Base-by-base conservation (phyloP, 805 yeast genomes). In the Martiniozyma abietophila region DNA sequence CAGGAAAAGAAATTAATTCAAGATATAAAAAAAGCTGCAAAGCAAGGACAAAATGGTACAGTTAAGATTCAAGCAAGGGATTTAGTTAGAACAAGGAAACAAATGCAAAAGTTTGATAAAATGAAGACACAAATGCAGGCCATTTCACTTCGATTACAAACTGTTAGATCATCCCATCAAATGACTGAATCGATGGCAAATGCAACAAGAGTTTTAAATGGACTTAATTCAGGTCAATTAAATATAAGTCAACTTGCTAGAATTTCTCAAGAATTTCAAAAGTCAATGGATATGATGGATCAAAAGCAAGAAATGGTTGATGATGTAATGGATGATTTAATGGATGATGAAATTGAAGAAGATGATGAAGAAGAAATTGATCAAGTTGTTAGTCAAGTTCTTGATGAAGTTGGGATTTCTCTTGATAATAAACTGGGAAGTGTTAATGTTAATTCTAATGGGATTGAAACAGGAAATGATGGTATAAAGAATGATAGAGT, bases 281-380 rank as follows among this genome's bases (percentile, higher is more conserved):
- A 74, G 49, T 95, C 89, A 51, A 84, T 82, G 58, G 98, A 94
- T 53, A 64, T 94, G 48, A 92, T 92, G 97, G 96, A 89, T 57
- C 98, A 92, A 61, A 79, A 95, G 51, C 97, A 94, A 58, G 99
- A 94, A 56, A 84, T 94, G 74, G 92, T 92, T 81, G 98, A 92
- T 54, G 98, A 92, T 54, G 94, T 96, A 14, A 80, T 92, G 48
- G 99, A 92, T 53, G 96, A 89, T 55, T 82, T 92, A 14, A 85
- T 92, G 92, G 95, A 80, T 35, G 85, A 79, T 49, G 96, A 84
- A 49, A 75, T 83, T 38, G 81, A 77, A 45, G 85, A 72, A 17
- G 94, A 82, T 41, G 94, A 81, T 43, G 64, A 59, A 38, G 92
- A 80, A 45, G 95, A 88, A 55, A 80, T 81, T 4, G 96, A 88